phyloP scores from a whole-genome alignment of 208 protist genomes.

The Herpetomonas tarakana region DNA sequence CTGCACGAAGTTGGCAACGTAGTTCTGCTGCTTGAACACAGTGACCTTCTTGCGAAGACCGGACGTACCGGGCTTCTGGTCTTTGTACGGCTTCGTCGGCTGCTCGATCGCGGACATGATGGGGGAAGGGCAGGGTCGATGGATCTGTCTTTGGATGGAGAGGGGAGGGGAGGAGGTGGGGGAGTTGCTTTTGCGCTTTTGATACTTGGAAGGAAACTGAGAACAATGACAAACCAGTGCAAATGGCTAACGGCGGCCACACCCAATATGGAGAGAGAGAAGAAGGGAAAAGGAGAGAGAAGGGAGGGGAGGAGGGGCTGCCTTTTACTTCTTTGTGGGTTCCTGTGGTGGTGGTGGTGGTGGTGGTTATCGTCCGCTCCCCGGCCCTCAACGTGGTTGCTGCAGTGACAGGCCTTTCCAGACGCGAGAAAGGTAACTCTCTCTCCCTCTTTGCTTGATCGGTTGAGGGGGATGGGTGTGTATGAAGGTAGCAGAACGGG shows the following conservation, averaged over 20 bases:
- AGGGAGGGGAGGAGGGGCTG: background rate
- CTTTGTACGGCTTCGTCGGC: constrained; percentile 58
- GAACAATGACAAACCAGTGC: too few relatives aligned
- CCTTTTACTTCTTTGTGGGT: background rate
- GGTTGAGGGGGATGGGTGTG: too few relatives aligned
- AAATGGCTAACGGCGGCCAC: too few relatives aligned
- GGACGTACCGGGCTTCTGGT: constrained; percentile 96
- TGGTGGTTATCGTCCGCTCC: too few relatives aligned
- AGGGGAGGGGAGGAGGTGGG: background rate
- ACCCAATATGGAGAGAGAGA: constrained; percentile 1
- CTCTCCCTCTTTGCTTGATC: too few relatives aligned
- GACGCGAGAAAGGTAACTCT: too few relatives aligned
- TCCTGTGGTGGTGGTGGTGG: too few relatives aligned
- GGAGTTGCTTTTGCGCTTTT: constrained; percentile 7
- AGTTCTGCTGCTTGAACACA: constrained; percentile 90
- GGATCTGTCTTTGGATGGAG: background rate
- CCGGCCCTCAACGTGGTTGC: too few relatives aligned
- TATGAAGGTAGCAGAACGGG: too few relatives aligned
- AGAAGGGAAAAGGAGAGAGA: background rate
- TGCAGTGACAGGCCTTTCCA: too few relatives aligned
- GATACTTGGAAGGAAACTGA: too few relatives aligned
- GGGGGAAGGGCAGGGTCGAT: background rate
- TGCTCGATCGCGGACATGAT: constrained; percentile 13
- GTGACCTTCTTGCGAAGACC: constrained; percentile 96
- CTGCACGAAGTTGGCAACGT: constrained; percentile 98